These are phyloP conservation scores for Ophiobolus disseminans DNA, from an alignment of 2,329 filamentous ascomycete genomes.

Conservation along the genomic window DNA sequence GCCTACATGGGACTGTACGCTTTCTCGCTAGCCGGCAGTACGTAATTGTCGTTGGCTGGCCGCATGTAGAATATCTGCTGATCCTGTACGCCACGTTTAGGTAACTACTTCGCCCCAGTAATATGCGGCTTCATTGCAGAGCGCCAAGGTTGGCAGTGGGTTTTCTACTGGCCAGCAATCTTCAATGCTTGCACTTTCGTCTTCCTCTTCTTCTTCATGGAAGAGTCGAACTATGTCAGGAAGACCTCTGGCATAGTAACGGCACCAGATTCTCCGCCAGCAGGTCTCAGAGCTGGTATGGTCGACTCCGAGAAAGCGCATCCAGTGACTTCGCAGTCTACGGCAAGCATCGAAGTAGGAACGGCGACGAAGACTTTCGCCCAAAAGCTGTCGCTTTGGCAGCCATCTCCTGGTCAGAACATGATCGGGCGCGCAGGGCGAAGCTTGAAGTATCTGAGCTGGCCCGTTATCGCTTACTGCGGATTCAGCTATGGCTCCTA, in stretches of 20 bases:
- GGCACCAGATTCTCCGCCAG: conserved; percentile 12
- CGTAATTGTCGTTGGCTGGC: too few relatives aligned
- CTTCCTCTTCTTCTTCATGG: conserved; percentile 65
- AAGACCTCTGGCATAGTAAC: conserved; percentile 27
- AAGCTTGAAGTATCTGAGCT: conserved; percentile 41
- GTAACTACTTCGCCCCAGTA: conserved; percentile 48
- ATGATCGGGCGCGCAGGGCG: conserved; percentile 28
- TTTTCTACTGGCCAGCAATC: conserved; percentile 61
- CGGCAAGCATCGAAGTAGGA: conserved; percentile 13
- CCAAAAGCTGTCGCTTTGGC: conserved; percentile 32
- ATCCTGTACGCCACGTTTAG: too few relatives aligned
- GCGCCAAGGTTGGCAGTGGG: conserved; percentile 46
- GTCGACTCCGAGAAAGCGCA: conserved; percentile 34
- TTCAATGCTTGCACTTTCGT: conserved; percentile 58
- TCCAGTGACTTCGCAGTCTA: conserved; percentile 19
- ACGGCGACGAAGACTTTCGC: conserved; percentile 20
- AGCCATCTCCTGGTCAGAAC: conserved; percentile 22
- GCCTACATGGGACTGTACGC: conserved; percentile 43
- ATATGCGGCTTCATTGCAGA: conserved; percentile 48
- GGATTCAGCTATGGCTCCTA: conserved; percentile 37
- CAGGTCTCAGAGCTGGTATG: background rate
- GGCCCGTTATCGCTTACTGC: conserved; percentile 42
- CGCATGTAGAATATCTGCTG: too few relatives aligned
- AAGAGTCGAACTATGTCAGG: conserved; percentile 65
- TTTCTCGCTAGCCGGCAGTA: conserved; percentile 40